Percentiles rank a stretch among this genome's conserved stretches.
These are phyloP conservation scores for Pyrenophora teres DNA, from an alignment of 2,329 filamentous ascomycete genomes.

Conservation along the genomic window DNA sequence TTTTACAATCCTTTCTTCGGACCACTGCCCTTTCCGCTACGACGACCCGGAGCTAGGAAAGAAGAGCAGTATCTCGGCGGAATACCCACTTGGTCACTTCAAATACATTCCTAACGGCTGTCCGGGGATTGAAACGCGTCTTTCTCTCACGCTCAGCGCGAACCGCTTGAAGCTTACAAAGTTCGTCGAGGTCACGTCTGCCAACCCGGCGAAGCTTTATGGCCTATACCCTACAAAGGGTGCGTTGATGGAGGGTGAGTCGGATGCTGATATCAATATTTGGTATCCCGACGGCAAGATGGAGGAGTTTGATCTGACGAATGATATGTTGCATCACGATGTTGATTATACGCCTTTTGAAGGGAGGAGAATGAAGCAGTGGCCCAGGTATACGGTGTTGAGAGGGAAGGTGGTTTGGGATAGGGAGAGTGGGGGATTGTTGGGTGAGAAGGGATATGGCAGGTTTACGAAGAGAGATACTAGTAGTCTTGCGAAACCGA, in stretches of 20 bases:
- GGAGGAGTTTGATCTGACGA: slow-evolving; percentile 54
- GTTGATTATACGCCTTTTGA: slow-evolving; percentile 69
- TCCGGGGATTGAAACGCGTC: slow-evolving; percentile 62
- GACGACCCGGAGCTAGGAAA: slow-evolving; percentile 47
- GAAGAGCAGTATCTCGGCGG: slow-evolving; percentile 54
- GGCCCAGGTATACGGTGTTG: slow-evolving; percentile 66
- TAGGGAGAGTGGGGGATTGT: slow-evolving; percentile 56
- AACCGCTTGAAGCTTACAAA: slow-evolving; percentile 52
- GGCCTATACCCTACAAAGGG: slow-evolving; percentile 60
- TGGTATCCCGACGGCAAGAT: slow-evolving; percentile 51
- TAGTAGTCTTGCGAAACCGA: slow-evolving; percentile 46
- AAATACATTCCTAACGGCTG: slow-evolving; percentile 63
- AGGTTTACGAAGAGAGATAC: slow-evolving; percentile 54
- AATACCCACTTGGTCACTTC: slow-evolving; percentile 55
- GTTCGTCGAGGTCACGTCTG: slow-evolving; percentile 61
- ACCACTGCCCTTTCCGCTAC: slow-evolving; percentile 58
- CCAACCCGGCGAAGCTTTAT: slow-evolving; percentile 63
- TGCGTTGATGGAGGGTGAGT: slow-evolving; percentile 54
- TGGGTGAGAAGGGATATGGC: slow-evolving; percentile 56
- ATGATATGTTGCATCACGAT: slow-evolving; percentile 63
- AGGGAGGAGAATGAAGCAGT: slow-evolving; percentile 60
- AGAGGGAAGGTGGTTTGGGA: slow-evolving; percentile 65
- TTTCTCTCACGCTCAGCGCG: slow-evolving; percentile 53
- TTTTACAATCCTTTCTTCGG: slow-evolving; percentile 57
- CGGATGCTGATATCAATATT: slow-evolving; percentile 62